Conservation (phyloP, 2,329 filamentous ascomycete species). For the Microcyclosporella mali region DNA sequence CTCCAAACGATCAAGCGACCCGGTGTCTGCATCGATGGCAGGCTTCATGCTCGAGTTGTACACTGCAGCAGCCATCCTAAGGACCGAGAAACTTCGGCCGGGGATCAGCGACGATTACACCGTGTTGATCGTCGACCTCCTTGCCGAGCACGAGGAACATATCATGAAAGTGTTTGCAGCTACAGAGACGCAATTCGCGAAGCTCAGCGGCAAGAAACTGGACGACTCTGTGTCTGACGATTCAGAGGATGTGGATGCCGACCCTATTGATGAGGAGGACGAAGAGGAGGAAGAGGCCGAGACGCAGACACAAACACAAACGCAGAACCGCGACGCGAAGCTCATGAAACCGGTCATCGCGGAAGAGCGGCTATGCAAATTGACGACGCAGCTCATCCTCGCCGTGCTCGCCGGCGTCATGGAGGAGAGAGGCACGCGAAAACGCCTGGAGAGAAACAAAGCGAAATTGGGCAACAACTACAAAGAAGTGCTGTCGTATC, state of each 20-base stretch:
- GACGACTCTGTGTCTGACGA: conserved; percentile 23
- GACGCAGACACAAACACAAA: conserved; percentile 45
- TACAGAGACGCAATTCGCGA: conserved; percentile 71
- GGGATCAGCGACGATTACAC: conserved; percentile 39
- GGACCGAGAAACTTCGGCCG: conserved; percentile 29
- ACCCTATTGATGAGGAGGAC: conserved; percentile 26
- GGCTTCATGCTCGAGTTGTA: conserved; percentile 76
- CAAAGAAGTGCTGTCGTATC: conserved; percentile 72
- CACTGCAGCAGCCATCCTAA: conserved; percentile 67
- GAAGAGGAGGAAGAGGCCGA: conserved; percentile 37
- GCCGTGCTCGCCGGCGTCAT: conserved; percentile 70
- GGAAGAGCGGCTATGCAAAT: conserved; percentile 78
- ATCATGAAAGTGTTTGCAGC: conserved; percentile 71
- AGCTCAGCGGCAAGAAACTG: conserved; percentile 40
- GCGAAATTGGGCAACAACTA: conserved; percentile 76
- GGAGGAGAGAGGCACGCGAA: conserved; percentile 60
- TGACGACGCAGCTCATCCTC: conserved; percentile 78
- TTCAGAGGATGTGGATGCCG: conserved; percentile 50
- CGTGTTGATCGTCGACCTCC: conserved; percentile 57
- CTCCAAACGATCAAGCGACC: conserved; percentile 49
- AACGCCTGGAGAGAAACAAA: conserved; percentile 72
- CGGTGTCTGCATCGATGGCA: conserved; percentile 68
- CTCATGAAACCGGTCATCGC: conserved; percentile 57
- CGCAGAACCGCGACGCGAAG: conserved; percentile 55
- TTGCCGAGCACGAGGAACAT: conserved; percentile 55